phyloP scores from a whole-genome alignment of 1,284 basidiomycete species.

The Leccinum fallax region DNA sequence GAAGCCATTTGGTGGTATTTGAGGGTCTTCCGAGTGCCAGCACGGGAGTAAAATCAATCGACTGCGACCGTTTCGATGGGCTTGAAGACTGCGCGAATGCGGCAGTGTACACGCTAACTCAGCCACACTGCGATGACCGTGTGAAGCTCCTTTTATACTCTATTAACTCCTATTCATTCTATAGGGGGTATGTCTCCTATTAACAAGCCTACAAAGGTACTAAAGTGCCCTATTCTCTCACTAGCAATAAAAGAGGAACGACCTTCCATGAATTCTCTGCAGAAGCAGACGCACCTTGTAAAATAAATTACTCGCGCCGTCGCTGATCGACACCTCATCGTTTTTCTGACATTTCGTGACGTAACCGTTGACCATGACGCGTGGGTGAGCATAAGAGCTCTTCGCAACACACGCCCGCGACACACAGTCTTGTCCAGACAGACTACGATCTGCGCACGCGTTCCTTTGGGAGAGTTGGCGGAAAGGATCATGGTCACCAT shows the following conservation, averaged over 20 bases:
- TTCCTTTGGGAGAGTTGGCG: conserved; percentile 71
- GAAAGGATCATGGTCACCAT: conserved; percentile 98
- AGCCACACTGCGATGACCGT: too few relatives aligned
- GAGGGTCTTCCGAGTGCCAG: neutral
- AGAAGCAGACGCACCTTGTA: conserved; percentile 41
- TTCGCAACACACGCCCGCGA: conserved; percentile 50
- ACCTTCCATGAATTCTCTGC: too few relatives aligned
- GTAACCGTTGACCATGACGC: conserved; percentile 38
- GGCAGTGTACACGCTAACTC: too few relatives aligned
- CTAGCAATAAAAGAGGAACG: too few relatives aligned
- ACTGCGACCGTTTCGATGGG: too few relatives aligned
- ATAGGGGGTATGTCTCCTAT: too few relatives aligned
- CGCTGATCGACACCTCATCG: conserved; percentile 98
- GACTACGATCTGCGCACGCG: too few relatives aligned
- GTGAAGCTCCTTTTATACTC: too few relatives aligned
- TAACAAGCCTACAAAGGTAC: too few relatives aligned
- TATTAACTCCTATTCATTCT: too few relatives aligned
- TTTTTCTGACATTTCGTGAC: conserved; percentile 92
- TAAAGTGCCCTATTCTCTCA: too few relatives aligned
- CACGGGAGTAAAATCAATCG: neutral
- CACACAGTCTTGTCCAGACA: conserved; percentile 21
- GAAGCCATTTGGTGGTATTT: conserved; percentile 47
- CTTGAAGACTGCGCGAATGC: neutral
- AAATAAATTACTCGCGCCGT: conserved; percentile 67
- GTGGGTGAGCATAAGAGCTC: neutral